Evolutionary conservation across 1,284 basidiomycete genomes (phyloP), one percentile per base, ranked within the genome.

Genomic region (Cutaneotrichosporon cyanovorans): DNA sequence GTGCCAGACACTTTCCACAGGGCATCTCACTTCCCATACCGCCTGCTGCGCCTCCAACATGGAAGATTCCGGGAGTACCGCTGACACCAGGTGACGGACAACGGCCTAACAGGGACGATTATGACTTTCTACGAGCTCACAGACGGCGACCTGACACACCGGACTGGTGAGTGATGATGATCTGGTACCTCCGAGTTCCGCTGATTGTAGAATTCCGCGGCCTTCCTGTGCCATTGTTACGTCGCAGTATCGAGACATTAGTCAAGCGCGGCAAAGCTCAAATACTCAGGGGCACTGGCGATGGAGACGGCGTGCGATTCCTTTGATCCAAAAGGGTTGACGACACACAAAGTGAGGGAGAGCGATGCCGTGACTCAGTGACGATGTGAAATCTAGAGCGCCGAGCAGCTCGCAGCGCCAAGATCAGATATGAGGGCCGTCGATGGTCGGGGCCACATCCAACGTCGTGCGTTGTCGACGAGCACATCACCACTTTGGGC

Each of bases 81-180:
- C n/a, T 42, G 14, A 45, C 39, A 23, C 2, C 53, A 76, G 74
- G 61, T 75, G 25, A 67, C 67, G n/a, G 70, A 72, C 15, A 76
- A 74, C 21, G 77, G 77, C 1, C 68, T 76, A 52, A 73, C 68
- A 21, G 68, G 70, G 33, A 71, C 68, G 25, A 76, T 78, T 58
- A 69, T 78, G 69, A 78, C 77, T 0, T 72, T 78, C 40, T 77
- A 75, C 54, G 77, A 78, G 58, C 62, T 78, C 18, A 73, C 69
- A 0, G 73, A 77, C 42, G 74, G 75, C n/a, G 73, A 75, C 40
- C 55, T 74, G 38, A 68, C 71, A 4, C 59, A 73, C 50, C 61
- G 59, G 3, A 66, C 65, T 18, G 66, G 69, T 70, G 40, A 40
- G 63, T 50, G 2, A 28, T 7, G 8, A 28, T 12, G 7, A 7